A percentile compares a stretch with the other conserved stretches of the same genome.
Evolutionary conservation across 805 yeast genomes (phyloP).

Genomic region (Monosporozyma yasuniensis): DNA sequence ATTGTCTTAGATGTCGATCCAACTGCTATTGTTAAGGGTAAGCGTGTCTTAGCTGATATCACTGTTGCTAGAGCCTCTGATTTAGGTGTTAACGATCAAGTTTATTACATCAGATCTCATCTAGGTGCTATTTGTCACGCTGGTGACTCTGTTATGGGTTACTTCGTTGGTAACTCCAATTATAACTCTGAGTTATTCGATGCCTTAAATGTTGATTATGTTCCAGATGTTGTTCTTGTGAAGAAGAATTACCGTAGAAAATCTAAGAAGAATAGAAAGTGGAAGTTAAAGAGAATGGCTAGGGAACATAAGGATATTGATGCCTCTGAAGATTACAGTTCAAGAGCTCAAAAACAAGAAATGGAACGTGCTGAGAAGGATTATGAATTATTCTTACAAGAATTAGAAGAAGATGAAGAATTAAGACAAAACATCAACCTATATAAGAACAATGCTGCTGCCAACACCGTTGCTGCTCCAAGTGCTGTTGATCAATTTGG

Average conservation of each 20-base stretch:
- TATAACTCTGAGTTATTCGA: conserved; percentile 86
- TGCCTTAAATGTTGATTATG: conserved; percentile 45
- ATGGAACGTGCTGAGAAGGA: conserved; percentile 89
- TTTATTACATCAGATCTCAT: conserved; percentile 81
- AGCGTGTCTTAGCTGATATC: conserved; percentile 76
- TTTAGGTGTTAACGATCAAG: conserved; percentile 75
- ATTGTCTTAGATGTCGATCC: conserved; percentile 92
- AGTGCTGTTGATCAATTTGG: conserved; percentile 5
- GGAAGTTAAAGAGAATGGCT: conserved; percentile 97
- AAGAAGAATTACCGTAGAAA: conserved; percentile 84
- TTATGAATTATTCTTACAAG: conserved; percentile 91
- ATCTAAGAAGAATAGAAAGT: conserved; percentile 63
- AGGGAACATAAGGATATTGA: conserved; percentile 85
- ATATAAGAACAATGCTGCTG: conserved; percentile 52
- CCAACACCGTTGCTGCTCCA: conserved; percentile 3
- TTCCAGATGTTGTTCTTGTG: conserved; percentile 80
- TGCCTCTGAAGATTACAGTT: conserved; percentile 50
- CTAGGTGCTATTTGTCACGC: conserved; percentile 92
- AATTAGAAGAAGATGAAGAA: conserved; percentile 93
- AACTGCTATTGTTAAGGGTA: conserved; percentile 70
- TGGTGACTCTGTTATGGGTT: conserved; percentile 93
- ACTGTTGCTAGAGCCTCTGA: conserved; percentile 87
- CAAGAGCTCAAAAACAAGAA: conserved; percentile 77
- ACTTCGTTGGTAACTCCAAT: conserved; percentile 74
- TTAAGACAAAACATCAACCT: conserved; percentile 83